phyloP scores from a whole-genome alignment of 164 flowering plant species.

The Cinnamomum chago region DNA sequence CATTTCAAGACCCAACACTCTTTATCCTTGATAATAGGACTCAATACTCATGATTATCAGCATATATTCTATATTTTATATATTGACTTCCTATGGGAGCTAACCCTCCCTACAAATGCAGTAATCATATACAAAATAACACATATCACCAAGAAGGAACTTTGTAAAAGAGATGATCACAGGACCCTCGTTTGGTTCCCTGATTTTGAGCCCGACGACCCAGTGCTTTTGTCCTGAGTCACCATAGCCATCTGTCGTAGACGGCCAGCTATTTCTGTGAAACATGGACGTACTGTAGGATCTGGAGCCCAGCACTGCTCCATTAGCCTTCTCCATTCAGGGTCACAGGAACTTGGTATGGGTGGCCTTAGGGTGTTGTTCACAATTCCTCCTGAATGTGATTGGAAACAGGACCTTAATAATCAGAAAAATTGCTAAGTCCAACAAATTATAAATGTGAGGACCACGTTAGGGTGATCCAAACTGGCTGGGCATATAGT shows the following conservation, averaged over 20 bases:
- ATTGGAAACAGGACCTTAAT: not conserved
- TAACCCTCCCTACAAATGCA: too few species aligned
- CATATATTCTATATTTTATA: too few species aligned
- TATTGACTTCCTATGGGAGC: too few species aligned
- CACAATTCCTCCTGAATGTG: slow-evolving; percentile 67
- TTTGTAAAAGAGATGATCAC: too few species aligned
- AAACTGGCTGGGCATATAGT: not conserved
- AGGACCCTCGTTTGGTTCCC: not conserved
- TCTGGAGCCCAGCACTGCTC: slow-evolving; percentile 89
- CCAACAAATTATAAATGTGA: not conserved
- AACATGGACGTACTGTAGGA: slow-evolving; percentile 61
- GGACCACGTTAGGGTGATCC: not conserved
- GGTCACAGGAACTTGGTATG: slow-evolving; percentile 61
- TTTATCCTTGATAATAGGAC: too few species aligned
- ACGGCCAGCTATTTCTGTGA: slow-evolving; percentile 67
- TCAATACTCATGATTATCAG: too few species aligned
- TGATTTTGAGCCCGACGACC: slow-evolving; percentile 5
- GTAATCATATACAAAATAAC: too few species aligned
- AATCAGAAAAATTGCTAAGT: not conserved
- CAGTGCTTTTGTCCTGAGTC: slow-evolving; percentile 32
- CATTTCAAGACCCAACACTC: too few species aligned
- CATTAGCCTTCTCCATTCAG: slow-evolving; percentile 73
- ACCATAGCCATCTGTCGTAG: slow-evolving; percentile 50
- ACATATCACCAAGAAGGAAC: too few species aligned
- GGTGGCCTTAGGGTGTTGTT: slow-evolving; percentile 72